Evolutionary conservation across 1,284 basidiomycete species (phyloP), one percentile per base, ranked within the genome.

Genomic region (Ceratobasidium papillatum): DNA sequence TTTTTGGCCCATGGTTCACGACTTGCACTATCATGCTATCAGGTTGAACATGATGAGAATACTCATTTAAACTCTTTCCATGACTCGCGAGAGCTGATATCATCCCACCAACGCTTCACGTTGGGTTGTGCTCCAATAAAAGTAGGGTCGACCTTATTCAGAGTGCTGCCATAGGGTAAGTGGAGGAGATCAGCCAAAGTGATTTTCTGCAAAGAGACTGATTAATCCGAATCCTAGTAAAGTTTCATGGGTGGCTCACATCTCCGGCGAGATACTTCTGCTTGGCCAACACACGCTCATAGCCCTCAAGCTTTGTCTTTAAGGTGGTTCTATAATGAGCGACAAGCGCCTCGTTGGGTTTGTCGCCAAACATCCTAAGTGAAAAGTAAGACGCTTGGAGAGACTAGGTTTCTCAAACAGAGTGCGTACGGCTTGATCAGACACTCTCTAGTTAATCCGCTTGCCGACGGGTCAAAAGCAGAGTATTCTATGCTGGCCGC

Each of bases 101-200:
- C 56, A 30, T 47, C 54, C 68, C 68, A 71, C 68, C 68, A 71
- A 19, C 61, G 41, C 68, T 71, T 47, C 9, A 58, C 27, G 30
- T 71, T 43, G n/a, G 68, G 43, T 54, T 47, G 59, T 11, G 68
- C 47, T 4, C 52, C 41, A 5, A 59, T 34, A 25, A 59, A 38
- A 17, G 11, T 27, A 30, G 65, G 65, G 32, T 68, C 34, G 41
- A 68, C 19, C 7, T 68, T 27, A 17, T 68, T 38, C n/a, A 82
- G 74, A 30, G 80, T 71, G 0, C 78, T n/a, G 1, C 84, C 87
- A 73, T 85, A 85, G 0, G 88, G 84, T 30, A 89, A 78, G 78
- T 89, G 87, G 80, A 84, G 84, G 5, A 89, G 81, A 79, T 89
- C 88, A 4, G 84, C 86, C 8, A 89, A 79, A 2, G 87, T 87